These are phyloP conservation scores for Mimosa bimucronata DNA, from an alignment of 306 rosid genomes.

Conservation along the genomic window DNA sequence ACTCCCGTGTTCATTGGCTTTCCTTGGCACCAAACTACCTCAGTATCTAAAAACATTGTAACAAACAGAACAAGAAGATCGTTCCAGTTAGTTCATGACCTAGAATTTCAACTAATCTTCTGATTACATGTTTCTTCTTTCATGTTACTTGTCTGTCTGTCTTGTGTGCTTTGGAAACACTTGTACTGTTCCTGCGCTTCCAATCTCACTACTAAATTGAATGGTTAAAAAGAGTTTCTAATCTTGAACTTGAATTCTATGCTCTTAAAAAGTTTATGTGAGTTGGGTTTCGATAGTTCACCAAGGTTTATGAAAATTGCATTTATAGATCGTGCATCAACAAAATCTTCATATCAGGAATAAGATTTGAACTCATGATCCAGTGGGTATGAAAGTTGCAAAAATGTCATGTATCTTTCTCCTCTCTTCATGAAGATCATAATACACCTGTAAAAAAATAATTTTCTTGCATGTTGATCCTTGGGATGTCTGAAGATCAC, in stretches of 20 bases:
- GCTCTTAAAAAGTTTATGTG: too few relatives aligned
- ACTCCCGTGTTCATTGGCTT: constrained; percentile 98
- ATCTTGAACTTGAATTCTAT: too few relatives aligned
- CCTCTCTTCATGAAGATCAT: constrained; percentile 84
- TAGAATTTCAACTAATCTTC: too few relatives aligned
- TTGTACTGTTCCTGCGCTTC: not conserved
- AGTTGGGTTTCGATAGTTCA: too few relatives aligned
- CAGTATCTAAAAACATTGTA: constrained; percentile 65
- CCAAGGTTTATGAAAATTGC: too few relatives aligned
- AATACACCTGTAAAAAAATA: constrained; percentile 62
- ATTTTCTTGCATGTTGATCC: not conserved
- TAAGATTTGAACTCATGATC: too few relatives aligned
- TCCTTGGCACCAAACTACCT: constrained; percentile 93
- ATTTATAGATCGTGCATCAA: too few relatives aligned
- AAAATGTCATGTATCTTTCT: constrained; percentile 65
- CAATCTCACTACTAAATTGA: not conserved
- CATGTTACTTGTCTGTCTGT: not conserved
- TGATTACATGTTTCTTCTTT: not conserved
- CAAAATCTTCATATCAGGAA: too few relatives aligned
- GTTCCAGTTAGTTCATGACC: not conserved
- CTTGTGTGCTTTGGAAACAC: not conserved
- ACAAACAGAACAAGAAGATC: not conserved
- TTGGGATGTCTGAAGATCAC: not conserved
- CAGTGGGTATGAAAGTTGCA: constrained; percentile 60
- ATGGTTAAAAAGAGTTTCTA: not conserved